A percentile compares a stretch with the other conserved stretches of the same genome.
Evolutionary conservation across 306 rosid species (phyloP).

Genomic region (Lathyrus sativus): DNA sequence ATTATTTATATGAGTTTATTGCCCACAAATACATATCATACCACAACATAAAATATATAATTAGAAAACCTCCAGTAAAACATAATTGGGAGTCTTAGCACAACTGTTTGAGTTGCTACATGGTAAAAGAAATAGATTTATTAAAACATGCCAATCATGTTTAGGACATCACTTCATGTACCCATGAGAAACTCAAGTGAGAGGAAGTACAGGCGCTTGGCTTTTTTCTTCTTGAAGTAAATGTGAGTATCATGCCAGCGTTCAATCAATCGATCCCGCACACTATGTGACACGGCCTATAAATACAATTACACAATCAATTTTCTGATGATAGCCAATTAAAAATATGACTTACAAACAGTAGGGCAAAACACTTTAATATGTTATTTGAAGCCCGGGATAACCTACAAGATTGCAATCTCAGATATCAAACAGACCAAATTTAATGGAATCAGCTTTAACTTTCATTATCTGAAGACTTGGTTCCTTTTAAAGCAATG

Average conservation of each 20-base stretch:
- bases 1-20: background rate
- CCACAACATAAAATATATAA: conserved; percentile 11
- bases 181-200: conserved; percentile 85
- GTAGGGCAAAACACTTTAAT: conserved; percentile 11
- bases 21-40: conserved; percentile 1
- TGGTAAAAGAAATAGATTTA: conserved; percentile 15
- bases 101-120: background rate
- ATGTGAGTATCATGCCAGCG: conserved; percentile 70
- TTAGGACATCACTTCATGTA: conserved; percentile 41
- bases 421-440: conserved; percentile 28
- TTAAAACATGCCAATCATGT: conserved; percentile 23
- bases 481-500: conserved; percentile 24
- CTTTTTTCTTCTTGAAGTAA: conserved; percentile 66
- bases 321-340: conserved; percentile 30
- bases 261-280: conserved; percentile 72
- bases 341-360: conserved; percentile 21
- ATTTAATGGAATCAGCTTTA: conserved; percentile 19
- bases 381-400: conserved; percentile 10
- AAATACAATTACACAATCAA: conserved; percentile 37
- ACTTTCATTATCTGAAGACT: conserved; percentile 8
- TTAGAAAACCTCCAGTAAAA: background rate
- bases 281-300: conserved; percentile 72
- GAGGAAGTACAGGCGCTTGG: conserved; percentile 80
- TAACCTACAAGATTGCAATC: conserved; percentile 10
- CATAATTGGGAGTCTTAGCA: conserved; percentile 10